Base-by-base conservation (phyloP, 2,329 filamentous ascomycete species). In the Salinomyces thailandicus region DNA sequence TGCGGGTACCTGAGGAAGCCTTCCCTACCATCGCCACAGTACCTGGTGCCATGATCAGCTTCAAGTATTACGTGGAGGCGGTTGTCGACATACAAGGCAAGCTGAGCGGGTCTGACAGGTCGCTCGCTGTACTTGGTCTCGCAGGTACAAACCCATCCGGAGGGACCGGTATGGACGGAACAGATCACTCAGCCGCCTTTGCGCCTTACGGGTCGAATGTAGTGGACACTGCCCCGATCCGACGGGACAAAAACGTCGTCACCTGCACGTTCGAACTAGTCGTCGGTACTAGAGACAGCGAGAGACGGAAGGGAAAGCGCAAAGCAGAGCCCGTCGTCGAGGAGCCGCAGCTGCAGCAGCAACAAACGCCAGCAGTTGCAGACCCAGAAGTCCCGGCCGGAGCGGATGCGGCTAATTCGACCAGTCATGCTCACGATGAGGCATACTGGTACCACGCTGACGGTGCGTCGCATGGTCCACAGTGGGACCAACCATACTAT, bases 21-120 rank as follows among this genome's bases (percentile, higher is more conserved):
- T 96, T 96, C 49, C 89, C 91, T 0, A 94, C 87, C 2, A 96
- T 96, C 44, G 78, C 77, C 18, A 80, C 79, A 37, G 85, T 95
- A 0, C 91, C 91, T 0, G 86, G 89, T 3, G 80, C 84, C 20
- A 91, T 96, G 79, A 91, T 98, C 46, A 86, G 80, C 50, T 96
- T 98, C 66, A 85, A 81, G 48, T 96, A 98, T 54, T 84, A 87
- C 48, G 73, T 95, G 14, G 91, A 98, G 59, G 84, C 95, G 2
- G 79, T 96, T 18, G 76, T 95, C 15, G 91, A 98, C 55, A 70
- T 96, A 0, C 87, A 91, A 31, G 89, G 89, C 24, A 91, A 85
- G 55, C 64, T 95, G 11, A 75, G 79, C 2, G 76, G 75, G n/a
- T 77, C 85, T 44, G 80, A 85, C 51, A 72, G 77, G 28, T 47